Conservation (phyloP, 208 protist species). For the Acanthamoeba sp. region DNA sequence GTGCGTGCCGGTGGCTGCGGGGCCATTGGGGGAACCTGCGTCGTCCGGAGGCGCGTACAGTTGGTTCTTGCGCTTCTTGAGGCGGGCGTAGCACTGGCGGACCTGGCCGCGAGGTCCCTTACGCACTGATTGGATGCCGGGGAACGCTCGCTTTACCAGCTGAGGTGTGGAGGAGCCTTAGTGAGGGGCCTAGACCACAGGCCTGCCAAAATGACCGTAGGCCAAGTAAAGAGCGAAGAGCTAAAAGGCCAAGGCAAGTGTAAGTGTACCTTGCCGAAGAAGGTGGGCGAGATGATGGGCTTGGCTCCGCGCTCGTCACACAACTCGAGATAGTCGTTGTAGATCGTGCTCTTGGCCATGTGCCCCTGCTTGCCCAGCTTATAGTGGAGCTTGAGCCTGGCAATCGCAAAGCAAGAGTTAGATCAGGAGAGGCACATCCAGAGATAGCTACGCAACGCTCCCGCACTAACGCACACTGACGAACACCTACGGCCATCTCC, state of each 20-base stretch:
- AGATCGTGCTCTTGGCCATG: conserved; percentile 25
- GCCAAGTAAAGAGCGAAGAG: no score
- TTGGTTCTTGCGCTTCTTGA: conserved; percentile 4
- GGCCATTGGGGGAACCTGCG: no score
- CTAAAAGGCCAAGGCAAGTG: background rate
- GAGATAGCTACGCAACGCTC: no score
- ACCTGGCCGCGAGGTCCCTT: conserved; percentile 12
- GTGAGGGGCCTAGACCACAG: no score
- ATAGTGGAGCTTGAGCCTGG: background rate
- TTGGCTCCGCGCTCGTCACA: conserved; percentile 6
- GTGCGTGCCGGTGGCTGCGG: no score
- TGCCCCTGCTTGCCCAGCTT: conserved; percentile 27
- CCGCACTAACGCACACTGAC: no score
- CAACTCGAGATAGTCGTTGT: conserved; percentile 12
- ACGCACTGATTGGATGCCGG: background rate
- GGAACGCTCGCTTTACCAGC: conserved; percentile 1
- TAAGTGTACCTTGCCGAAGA: background rate
- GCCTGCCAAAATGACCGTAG: no score
- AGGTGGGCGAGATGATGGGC: conserved; percentile 12
- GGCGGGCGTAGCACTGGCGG: conserved; percentile 8
- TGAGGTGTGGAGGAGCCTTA: background rate
- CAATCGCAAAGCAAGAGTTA: background rate
- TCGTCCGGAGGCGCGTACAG: no score
- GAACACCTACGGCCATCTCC: no score
- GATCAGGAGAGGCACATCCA: background rate